Evolutionary conservation across 768 basidiomycete species (phyloP).

Genomic region (Leccinellum rugosiceps): DNA sequence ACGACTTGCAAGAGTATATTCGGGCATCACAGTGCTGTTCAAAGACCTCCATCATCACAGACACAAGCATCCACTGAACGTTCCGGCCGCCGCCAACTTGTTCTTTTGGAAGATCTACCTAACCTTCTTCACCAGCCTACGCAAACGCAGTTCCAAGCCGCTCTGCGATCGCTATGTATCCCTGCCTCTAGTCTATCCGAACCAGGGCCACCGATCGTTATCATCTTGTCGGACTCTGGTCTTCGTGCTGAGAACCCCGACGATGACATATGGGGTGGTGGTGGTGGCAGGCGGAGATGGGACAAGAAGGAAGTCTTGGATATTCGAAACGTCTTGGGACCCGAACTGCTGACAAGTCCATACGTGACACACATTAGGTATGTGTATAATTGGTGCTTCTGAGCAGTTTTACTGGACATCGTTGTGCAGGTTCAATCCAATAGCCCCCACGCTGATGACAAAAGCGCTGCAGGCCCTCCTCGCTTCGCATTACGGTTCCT

Average conservation of each 20-base stretch:
- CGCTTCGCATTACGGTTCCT: slow-evolving; percentile 42
- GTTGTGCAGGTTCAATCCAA: slow-evolving; percentile 76
- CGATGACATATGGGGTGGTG: slow-evolving; percentile 46
- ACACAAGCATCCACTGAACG: neutral
- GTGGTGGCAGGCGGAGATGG: slow-evolving; percentile 41
- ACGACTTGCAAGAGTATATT: slow-evolving; percentile 58
- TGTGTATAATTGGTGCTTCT: slow-evolving; percentile 20
- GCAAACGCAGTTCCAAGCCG: slow-evolving; percentile 67
- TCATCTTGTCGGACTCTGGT: slow-evolving; percentile 83
- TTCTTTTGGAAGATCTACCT: slow-evolving; percentile 88
- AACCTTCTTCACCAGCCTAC: slow-evolving; percentile 78
- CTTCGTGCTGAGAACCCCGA: slow-evolving; percentile 62
- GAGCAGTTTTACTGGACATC: neutral
- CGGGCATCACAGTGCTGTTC: slow-evolving; percentile 7
- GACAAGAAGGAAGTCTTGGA: slow-evolving; percentile 57
- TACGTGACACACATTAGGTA: slow-evolving; percentile 82
- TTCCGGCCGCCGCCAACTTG: slow-evolving; percentile 46
- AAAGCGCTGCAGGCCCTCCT: slow-evolving; percentile 70
- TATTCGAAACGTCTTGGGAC: slow-evolving; percentile 66
- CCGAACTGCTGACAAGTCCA: slow-evolving; percentile 63
- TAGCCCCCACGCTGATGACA: slow-evolving; percentile 81
- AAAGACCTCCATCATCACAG: slow-evolving; percentile 5
- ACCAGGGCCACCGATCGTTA: slow-evolving; percentile 59
- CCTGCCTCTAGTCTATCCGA: slow-evolving; percentile 22
- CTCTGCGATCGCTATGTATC: slow-evolving; percentile 53